Evolutionary conservation across 257 asterid genomes (phyloP), one percentile per base, ranked within the genome.

Genomic region (Echites panduratus): DNA sequence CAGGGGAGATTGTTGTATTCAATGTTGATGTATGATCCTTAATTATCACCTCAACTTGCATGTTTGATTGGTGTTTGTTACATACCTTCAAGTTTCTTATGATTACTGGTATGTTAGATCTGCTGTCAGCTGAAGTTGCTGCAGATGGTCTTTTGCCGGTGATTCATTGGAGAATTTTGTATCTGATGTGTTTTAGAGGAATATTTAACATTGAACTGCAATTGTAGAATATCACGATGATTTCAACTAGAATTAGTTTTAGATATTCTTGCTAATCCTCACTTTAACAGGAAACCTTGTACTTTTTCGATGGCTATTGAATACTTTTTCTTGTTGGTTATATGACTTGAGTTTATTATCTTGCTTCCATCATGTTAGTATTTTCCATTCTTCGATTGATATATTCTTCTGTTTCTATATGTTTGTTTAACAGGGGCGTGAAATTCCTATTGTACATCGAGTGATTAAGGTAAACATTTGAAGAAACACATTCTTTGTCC

Each of bases 1-100:
- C 99, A 38, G 99, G 99, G 83, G 99, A 95, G 86, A 95, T 95
- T 58, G 99, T 95, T 43, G 99, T 95, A 70, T 95, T 95, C 75
- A 95, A 95, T 79, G 86, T 95, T 74, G 98, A 95, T 50, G 99
- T 95, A 88, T 11, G 99, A 79, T 71, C 41, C 70, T 22, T 66
- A 22, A 27, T n/a, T 66, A 17, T 43, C 41, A 22, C 26, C 29
- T 47, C 7, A 27, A 11, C 35, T 22, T 53, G 26, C 17, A 3
- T 38, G 10, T n/a, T 20, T 41, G 43, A n/a, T 48, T 65, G 14
- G 5, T n/a, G 26, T 41, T 68, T 20, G 57, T 13, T 7, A 32
- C 3, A 19, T 59, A 47, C 57, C 69, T 54, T 45, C 32, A 26
- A 22, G 9, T 9, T 7, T 72, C 4, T 54, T 29, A 7, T 24